Conservation (phyloP, 2,329 filamentous ascomycete species). For the Lachnum nothofagi region DNA sequence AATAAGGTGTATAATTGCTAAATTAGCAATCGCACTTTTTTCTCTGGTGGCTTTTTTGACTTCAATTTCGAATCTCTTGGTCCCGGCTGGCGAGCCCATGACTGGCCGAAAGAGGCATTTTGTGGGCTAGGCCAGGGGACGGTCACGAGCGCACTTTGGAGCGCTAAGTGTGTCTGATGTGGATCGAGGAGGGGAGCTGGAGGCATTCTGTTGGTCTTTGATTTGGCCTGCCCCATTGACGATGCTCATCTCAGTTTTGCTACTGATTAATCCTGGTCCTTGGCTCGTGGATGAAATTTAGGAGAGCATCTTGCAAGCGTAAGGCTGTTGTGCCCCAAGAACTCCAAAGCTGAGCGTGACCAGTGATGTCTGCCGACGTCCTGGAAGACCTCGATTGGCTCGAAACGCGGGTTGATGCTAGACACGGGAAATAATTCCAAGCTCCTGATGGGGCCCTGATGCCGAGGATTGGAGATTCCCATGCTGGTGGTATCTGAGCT, state of each 20-base stretch:
- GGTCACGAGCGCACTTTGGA: constrained; percentile 21
- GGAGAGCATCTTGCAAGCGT: constrained; percentile 10
- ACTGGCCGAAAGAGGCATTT: constrained; percentile 6
- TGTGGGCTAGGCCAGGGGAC: constrained; percentile 9
- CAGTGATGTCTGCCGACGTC: neutral
- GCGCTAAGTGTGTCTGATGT: constrained; percentile 21
- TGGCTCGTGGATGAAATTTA: constrained; percentile 14
- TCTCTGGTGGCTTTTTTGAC: constrained; percentile 2
- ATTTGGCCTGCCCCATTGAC: neutral
- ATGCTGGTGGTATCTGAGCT: constrained; percentile 18
- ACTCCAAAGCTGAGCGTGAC: too few relatives aligned
- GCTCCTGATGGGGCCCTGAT: too few relatives aligned
- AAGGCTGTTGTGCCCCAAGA: neutral
- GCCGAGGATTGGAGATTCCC: constrained; percentile 15
- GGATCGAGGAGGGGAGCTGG: constrained; percentile 6
- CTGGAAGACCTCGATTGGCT: neutral
- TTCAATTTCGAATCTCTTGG: neutral
- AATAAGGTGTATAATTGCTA: neutral
- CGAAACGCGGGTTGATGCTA: neutral
- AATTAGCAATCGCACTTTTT: neutral
- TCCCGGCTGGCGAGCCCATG: neutral
- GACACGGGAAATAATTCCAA: too few relatives aligned
- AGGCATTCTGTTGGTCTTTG: constrained; percentile 6
- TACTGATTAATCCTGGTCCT: constrained; percentile 2
- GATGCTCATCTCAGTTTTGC: neutral